Conservation (phyloP, 805 yeast genomes). For the Cyberlindnera mrakii region DNA sequence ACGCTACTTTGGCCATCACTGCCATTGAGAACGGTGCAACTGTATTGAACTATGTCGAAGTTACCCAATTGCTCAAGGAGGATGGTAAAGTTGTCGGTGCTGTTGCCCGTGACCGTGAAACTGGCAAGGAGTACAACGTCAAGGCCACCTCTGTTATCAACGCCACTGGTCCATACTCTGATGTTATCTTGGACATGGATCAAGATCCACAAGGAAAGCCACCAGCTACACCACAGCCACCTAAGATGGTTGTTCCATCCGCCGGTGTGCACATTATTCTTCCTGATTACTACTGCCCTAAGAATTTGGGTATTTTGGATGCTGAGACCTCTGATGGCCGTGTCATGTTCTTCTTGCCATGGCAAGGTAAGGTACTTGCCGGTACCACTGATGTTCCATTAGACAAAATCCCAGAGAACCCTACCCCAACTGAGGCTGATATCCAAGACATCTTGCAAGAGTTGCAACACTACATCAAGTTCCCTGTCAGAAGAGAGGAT, state of each 20-base stretch:
- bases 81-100: conserved; percentile 67
- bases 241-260: conserved; percentile 88
- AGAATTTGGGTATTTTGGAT: conserved; percentile 81
- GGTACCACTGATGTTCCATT: conserved; percentile 95
- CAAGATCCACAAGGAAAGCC: conserved; percentile 60
- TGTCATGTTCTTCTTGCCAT: conserved; percentile 94
- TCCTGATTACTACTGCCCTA: conserved; percentile 90
- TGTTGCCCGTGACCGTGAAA: conserved; percentile 62
- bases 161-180: conserved; percentile 94
- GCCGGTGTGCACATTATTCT: conserved; percentile 90
- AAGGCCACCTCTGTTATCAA: conserved; percentile 73
- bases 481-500: conserved; percentile 85
- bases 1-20: conserved; percentile 76
- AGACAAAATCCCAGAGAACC: conserved; percentile 62
- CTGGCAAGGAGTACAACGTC: conserved; percentile 56
- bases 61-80: conserved; percentile 66
- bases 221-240: conserved; percentile 42
- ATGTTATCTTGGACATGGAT: conserved; percentile 81
- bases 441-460: conserved; percentile 83
- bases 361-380: conserved; percentile 95
- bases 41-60: conserved; percentile 81
- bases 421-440: conserved; percentile 83
- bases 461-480: conserved; percentile 81
- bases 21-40: conserved; percentile 88
- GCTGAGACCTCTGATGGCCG: conserved; percentile 93